These are phyloP conservation scores for grape (Vitis vinifera) DNA, from an alignment of 164 flowering plant species.

Conservation along the genomic window ASM3070453v1 NC_081818.1:21557001-21557500, in stretches of 20 bases:
- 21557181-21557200: background rate
- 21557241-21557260: background rate
- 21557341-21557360: too few relatives aligned
- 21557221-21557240: background rate
- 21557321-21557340: background rate
- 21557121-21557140: conserved; percentile 81
- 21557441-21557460: too few relatives aligned
- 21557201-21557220: background rate
- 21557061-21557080: conserved; percentile 25
- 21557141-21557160: conserved; percentile 84
- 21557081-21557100: conserved; percentile 59
- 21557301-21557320: background rate
- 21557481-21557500: too few relatives aligned
- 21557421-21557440: too few relatives aligned
- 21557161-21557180: background rate
- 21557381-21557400: too few relatives aligned
- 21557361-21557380: too few relatives aligned
- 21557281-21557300: too few relatives aligned
- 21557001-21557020: conserved; percentile 84
- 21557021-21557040: conserved; percentile 85
- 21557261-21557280: background rate
- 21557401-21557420: too few relatives aligned
- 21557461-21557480: too few relatives aligned
- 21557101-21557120: conserved; percentile 89
- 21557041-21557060: conserved; percentile 89